Percentiles rank a stretch among this genome's conserved stretches.
Conservation (phyloP, 2,329 filamentous ascomycete genomes). For the Fusarium sp. region DNA sequence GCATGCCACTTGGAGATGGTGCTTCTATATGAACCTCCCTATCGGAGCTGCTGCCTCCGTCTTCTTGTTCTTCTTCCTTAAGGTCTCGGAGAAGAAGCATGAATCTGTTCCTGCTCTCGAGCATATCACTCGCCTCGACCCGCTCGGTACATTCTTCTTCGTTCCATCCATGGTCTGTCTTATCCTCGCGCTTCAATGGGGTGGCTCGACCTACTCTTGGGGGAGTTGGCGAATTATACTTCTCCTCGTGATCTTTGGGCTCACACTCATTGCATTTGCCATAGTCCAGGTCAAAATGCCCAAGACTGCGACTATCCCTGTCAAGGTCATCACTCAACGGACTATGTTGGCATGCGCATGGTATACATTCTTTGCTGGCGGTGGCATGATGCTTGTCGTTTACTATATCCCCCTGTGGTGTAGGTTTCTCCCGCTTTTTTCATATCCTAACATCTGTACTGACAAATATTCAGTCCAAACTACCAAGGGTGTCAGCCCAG, state of each 20-base stretch:
- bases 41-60: constrained; percentile 65
- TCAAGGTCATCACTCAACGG: constrained; percentile 66
- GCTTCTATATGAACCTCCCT: constrained; percentile 71
- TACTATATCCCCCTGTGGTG: constrained; percentile 70
- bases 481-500: constrained; percentile 64
- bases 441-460: constrained; percentile 16
- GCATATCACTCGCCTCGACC: constrained; percentile 68
- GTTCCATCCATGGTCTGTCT: constrained; percentile 71
- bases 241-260: constrained; percentile 65
- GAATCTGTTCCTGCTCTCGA: constrained; percentile 53
- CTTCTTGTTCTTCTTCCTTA: constrained; percentile 64
- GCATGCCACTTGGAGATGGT: constrained; percentile 66
- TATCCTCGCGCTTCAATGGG: constrained; percentile 74
- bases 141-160: constrained; percentile 71
- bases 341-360: constrained; percentile 64
- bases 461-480: constrained; percentile 63
- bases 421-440: constrained; percentile 51
- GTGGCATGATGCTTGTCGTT: constrained; percentile 66
- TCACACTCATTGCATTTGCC: constrained; percentile 62
- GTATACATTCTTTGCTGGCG: constrained; percentile 63
- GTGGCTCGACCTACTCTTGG: constrained; percentile 68
- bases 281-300: constrained; percentile 66
- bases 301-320: constrained; percentile 69
- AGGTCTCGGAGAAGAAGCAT: constrained; percentile 54
- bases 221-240: constrained; percentile 65